Percentiles rank a stretch among this genome's conserved stretches.
Evolutionary conservation across 345 rosid species (phyloP).

Genomic region (Bruguiera sexangula): DNA sequence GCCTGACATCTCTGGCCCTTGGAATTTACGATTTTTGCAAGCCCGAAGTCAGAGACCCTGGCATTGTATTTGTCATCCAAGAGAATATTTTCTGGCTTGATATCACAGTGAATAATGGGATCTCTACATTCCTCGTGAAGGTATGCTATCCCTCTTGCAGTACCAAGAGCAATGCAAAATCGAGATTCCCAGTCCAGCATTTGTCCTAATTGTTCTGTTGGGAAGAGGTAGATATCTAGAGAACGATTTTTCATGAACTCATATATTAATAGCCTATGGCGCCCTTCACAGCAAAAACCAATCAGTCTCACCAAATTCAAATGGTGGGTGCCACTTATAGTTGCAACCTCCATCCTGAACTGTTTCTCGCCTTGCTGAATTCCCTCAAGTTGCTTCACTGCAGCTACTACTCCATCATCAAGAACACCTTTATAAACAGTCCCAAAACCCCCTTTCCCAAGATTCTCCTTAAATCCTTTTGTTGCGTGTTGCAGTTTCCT

Average conservation of each 20-base stretch:
- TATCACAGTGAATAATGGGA: slow-evolving; percentile 19
- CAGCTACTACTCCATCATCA: slow-evolving; percentile 3
- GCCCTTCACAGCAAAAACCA: slow-evolving; percentile 22
- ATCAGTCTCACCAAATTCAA: slow-evolving; percentile 19
- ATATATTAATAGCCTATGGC: slow-evolving; percentile 17
- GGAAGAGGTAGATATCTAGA: slow-evolving; percentile 9
- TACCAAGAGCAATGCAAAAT: slow-evolving; percentile 16
- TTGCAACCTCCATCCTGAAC: slow-evolving; percentile 23
- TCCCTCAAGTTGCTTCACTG: slow-evolving; percentile 22
- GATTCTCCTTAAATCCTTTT: slow-evolving; percentile 20
- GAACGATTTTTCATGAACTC: slow-evolving; percentile 23
- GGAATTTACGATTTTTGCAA: slow-evolving; percentile 15
- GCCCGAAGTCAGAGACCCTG: slow-evolving; percentile 21
- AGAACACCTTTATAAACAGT: slow-evolving; percentile 17
- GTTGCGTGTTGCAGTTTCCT: slow-evolving; percentile 14
- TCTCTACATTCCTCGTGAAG: slow-evolving; percentile 25
- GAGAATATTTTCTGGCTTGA: slow-evolving; percentile 20
- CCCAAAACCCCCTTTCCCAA: slow-evolving; percentile 18
- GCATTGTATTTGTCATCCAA: slow-evolving; percentile 12
- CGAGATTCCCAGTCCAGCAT: slow-evolving; percentile 4
- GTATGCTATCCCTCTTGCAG: slow-evolving; percentile 20
- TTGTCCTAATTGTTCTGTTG: not conserved
- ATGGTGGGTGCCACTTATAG: slow-evolving; percentile 21
- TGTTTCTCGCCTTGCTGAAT: slow-evolving; percentile 24
- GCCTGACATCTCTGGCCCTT: slow-evolving; percentile 11